These are phyloP conservation scores for Phoma sp. DNA, from an alignment of 2,329 filamentous ascomycete species.

Conservation along the genomic window DNA sequence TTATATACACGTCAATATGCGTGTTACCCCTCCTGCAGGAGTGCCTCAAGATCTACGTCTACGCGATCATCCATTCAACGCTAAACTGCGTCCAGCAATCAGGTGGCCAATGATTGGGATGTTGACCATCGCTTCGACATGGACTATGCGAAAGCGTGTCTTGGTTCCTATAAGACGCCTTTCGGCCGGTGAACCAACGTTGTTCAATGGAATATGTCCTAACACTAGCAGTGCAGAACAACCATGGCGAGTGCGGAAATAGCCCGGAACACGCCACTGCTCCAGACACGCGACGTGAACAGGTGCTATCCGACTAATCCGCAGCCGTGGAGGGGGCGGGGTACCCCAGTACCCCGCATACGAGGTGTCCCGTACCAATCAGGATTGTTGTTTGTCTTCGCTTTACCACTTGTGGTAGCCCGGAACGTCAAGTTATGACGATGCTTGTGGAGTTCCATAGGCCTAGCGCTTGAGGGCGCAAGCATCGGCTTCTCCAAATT, in stretches of 20 bases:
- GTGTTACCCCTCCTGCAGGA: constrained; percentile 21
- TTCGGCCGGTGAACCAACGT: constrained; percentile 20
- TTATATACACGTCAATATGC: constrained; percentile 28
- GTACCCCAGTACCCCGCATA: constrained; percentile 29
- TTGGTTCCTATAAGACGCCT: constrained; percentile 10
- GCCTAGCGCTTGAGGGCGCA: not conserved
- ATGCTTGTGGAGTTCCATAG: not conserved
- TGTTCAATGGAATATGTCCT: constrained; percentile 9
- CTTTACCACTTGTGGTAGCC: constrained; percentile 20
- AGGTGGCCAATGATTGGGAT: not conserved
- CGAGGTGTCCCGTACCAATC: not conserved
- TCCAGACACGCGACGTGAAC: constrained; percentile 12
- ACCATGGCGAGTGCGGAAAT: constrained; percentile 12
- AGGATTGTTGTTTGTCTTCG: not conserved
- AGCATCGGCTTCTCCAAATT: constrained; percentile 2
- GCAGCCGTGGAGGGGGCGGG: constrained; percentile 26
- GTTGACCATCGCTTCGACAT: constrained; percentile 2
- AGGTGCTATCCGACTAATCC: constrained; percentile 21
- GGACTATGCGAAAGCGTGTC: not conserved
- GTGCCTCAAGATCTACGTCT: constrained; percentile 17
- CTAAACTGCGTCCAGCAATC: constrained; percentile 6
- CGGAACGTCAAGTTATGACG: constrained; percentile 8
- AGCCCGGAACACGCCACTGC: constrained; percentile 15
- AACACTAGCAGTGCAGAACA: constrained; percentile 6
- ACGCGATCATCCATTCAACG: constrained; percentile 1